Base-by-base conservation (phyloP, 805 yeast genomes). In the Maudiozyma serrabonitensis region DNA sequence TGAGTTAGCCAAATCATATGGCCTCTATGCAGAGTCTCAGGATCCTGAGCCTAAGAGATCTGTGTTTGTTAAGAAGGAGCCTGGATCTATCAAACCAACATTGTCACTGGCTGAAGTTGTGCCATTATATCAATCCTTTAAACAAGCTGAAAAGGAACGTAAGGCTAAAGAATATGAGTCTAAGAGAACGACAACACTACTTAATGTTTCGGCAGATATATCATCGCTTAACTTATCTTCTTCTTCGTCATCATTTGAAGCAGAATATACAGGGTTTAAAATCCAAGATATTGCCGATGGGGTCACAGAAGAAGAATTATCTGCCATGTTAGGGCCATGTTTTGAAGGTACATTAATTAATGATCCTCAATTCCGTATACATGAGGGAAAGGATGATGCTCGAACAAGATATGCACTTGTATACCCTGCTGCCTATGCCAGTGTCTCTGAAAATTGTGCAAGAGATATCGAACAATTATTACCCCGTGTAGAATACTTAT, bases 11-110 rank as follows among this genome's bases (percentile, higher is more conserved):
- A 77, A 72, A 25, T 66, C 79, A 0, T 87, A 71, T 61, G 70
- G 74, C 12, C 57, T 87, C 12, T 80, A 76, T 56, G 71, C 84
- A 0, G 89, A 85, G 57, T 78, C 90, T 1, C 93, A 86, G 53
- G 96, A 87, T 63, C 78, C 77, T 2, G 96, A 87, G 55, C 96
- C 96, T 0, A 72, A 78, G 47, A 66, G 95, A 52, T 78, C 84
- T 11, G 91, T 88, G 0, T 81, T 77, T 54, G 72, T 88, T n/a
- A 67, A 70, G 46, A 63, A 72, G 43, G 66, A 70, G 45, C 54
- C 49, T 1, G 61, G 71, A 0, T 56, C 58, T 35, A 23, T 28
- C 5, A 57, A 52, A 25, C 69, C 69, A 25, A 18, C 42, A 1
- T 23, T 64, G 16, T 48, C 58, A 7, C 49, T 66, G 23, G 46